Percentiles rank a stretch among this genome's conserved stretches.
phyloP scores from a whole-genome alignment of 768 basidiomycete genomes.

The Suillus luteus region DNA sequence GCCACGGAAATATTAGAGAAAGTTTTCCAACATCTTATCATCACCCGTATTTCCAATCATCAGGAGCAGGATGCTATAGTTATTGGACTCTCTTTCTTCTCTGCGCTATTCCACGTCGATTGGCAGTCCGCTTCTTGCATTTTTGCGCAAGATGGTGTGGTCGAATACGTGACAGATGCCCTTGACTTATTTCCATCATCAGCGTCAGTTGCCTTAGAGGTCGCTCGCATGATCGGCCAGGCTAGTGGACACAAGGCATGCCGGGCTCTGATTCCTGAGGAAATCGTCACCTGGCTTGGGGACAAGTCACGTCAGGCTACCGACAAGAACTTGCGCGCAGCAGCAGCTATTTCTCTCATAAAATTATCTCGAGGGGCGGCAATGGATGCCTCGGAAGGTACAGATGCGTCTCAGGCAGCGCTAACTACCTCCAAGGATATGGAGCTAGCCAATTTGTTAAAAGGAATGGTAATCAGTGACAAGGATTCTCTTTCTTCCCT shows the following conservation, averaged over 20 bases:
- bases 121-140: conserved; percentile 64
- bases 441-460: conserved; percentile 56
- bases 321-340: conserved; percentile 52
- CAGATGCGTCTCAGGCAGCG: conserved; percentile 17
- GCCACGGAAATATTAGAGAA: conserved; percentile 50
- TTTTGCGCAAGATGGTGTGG: conserved; percentile 60
- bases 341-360: conserved; percentile 72
- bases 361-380: conserved; percentile 69
- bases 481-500: conserved; percentile 43
- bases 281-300: conserved; percentile 69
- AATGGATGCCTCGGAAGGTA: conserved; percentile 37
- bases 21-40: conserved; percentile 52
- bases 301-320: conserved; percentile 49
- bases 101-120: conserved; percentile 86
- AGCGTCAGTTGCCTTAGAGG: conserved; percentile 50
- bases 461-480: conserved; percentile 48
- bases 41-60: conserved; percentile 54
- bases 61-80: conserved; percentile 51
- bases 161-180: conserved; percentile 67
- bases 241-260: conserved; percentile 76
- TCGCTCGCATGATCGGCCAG: conserved; percentile 76
- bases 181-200: conserved; percentile 64
- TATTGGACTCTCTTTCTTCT: conserved; percentile 63
- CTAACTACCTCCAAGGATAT: conserved; percentile 37
- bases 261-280: conserved; percentile 58